A percentile compares a stretch with the other conserved stretches of the same genome.
Conservation (phyloP, 169 alveolate species). For the Babesia bigemina region DNA sequence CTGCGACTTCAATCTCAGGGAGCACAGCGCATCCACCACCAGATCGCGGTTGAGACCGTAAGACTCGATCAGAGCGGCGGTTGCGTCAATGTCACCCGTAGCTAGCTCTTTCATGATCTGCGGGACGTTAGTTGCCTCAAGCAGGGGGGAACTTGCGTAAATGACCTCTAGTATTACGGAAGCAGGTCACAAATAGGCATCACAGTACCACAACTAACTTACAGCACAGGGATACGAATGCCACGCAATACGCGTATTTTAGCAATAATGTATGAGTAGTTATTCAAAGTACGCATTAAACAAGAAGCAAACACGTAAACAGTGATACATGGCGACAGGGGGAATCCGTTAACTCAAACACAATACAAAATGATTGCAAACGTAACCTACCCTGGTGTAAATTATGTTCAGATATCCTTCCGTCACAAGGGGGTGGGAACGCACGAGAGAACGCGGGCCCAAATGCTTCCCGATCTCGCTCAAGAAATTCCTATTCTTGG, state of each 20-base stretch:
- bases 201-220: too few species aligned
- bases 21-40: slow-evolving; percentile 68
- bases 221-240: too few species aligned
- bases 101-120: slow-evolving; percentile 66
- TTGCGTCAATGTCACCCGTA: slow-evolving; percentile 54
- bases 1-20: slow-evolving; percentile 70
- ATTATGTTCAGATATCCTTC: slow-evolving; percentile 63
- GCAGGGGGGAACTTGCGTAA: too few species aligned
- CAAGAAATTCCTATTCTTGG: slow-evolving; percentile 78
- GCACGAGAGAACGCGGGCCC: slow-evolving; percentile 26
- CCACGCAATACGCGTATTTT: too few species aligned
- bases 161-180: too few species aligned
- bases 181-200: too few species aligned
- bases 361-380: neutral
- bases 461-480: slow-evolving; percentile 59
- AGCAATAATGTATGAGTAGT: too few species aligned
- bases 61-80: slow-evolving; percentile 61
- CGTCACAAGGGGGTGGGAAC: slow-evolving; percentile 38
- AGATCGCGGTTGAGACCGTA: slow-evolving; percentile 71
- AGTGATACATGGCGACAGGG: too few species aligned
- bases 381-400: slow-evolving; percentile 30
- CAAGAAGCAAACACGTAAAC: too few species aligned
- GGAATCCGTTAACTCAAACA: neutral
- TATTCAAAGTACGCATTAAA: too few species aligned
- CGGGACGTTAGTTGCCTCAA: neutral